These are phyloP conservation scores for Alternaria novae-zelandiae DNA, from an alignment of 2,329 filamentous ascomycete genomes.

Conservation along the genomic window DNA sequence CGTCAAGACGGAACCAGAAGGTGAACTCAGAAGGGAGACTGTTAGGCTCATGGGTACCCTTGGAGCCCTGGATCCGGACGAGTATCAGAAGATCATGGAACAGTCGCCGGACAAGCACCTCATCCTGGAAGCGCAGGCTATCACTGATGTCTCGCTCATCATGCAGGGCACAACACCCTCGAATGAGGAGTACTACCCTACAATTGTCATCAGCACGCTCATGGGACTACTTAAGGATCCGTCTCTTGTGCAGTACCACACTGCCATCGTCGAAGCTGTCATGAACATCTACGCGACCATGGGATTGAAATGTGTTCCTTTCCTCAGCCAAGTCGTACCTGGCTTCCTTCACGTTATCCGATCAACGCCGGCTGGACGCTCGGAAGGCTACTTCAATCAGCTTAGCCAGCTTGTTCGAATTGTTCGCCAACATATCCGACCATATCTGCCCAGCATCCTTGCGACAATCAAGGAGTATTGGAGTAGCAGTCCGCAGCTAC, in stretches of 20 bases:
- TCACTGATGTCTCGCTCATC: slow-evolving; percentile 95
- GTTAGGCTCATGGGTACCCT: slow-evolving; percentile 97
- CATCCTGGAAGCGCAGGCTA: slow-evolving; percentile 67
- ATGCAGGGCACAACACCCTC: slow-evolving; percentile 97
- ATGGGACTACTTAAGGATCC: slow-evolving; percentile 90
- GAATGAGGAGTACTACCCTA: slow-evolving; percentile 98
- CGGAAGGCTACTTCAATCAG: slow-evolving; percentile 98
- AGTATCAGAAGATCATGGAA: slow-evolving; percentile 93
- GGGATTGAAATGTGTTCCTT: slow-evolving; percentile 93
- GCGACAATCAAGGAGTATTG: slow-evolving; percentile 89
- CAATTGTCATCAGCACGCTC: slow-evolving; percentile 94
- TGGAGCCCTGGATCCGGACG: slow-evolving; percentile 93
- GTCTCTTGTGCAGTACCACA: slow-evolving; percentile 89
- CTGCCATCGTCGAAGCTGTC: slow-evolving; percentile 92
- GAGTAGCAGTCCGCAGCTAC: slow-evolving; percentile 78
- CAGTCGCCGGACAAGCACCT: slow-evolving; percentile 81
- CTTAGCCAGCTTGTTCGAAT: slow-evolving; percentile 91
- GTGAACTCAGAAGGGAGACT: slow-evolving; percentile 85
- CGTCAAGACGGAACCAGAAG: slow-evolving; percentile 89
- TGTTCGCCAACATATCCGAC: slow-evolving; percentile 93
- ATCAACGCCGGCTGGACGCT: slow-evolving; percentile 74
- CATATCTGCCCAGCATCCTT: slow-evolving; percentile 86
- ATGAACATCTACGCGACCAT: slow-evolving; percentile 99
- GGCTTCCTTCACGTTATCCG: slow-evolving; percentile 91
- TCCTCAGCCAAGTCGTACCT: slow-evolving; percentile 91